phyloP scores from a whole-genome alignment of 23 red algal species.

The Chondrus crispus region DNA sequence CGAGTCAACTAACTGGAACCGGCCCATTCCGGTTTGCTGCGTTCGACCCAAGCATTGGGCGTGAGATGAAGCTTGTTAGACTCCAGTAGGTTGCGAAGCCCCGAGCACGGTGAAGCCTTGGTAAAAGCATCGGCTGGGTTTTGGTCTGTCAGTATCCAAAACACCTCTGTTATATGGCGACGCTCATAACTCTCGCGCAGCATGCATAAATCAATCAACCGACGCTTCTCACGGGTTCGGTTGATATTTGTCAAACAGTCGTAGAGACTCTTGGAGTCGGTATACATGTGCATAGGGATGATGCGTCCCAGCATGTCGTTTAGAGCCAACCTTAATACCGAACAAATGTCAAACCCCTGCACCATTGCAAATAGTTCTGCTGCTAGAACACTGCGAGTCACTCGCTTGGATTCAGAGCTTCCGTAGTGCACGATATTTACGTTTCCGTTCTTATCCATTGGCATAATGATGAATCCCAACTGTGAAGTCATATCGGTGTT shows the following conservation, averaged over 20 bases:
- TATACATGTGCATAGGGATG: background rate
- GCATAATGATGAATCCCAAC: background rate
- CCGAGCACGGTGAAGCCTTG: background rate
- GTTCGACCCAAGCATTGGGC: background rate
- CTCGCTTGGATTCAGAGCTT: background rate
- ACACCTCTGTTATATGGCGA: background rate
- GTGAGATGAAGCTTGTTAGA: background rate
- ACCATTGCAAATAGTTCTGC: background rate
- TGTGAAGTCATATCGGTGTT: background rate
- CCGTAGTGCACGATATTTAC: conserved; percentile 1
- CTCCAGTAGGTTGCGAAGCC: background rate
- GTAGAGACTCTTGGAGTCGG: background rate
- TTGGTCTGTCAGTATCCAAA: background rate
- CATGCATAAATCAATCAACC: background rate
- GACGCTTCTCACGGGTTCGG: background rate
- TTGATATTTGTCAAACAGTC: background rate
- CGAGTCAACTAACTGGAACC: background rate
- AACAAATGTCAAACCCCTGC: background rate
- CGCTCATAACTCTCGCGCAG: background rate
- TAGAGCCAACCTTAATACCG: background rate
- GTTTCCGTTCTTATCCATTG: background rate
- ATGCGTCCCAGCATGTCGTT: background rate
- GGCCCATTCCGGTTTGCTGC: background rate
- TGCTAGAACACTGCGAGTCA: background rate
- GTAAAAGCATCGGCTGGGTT: background rate